phyloP scores from a whole-genome alignment of 2,329 filamentous ascomycete genomes.

The Pestalotiopsis fici region DNA sequence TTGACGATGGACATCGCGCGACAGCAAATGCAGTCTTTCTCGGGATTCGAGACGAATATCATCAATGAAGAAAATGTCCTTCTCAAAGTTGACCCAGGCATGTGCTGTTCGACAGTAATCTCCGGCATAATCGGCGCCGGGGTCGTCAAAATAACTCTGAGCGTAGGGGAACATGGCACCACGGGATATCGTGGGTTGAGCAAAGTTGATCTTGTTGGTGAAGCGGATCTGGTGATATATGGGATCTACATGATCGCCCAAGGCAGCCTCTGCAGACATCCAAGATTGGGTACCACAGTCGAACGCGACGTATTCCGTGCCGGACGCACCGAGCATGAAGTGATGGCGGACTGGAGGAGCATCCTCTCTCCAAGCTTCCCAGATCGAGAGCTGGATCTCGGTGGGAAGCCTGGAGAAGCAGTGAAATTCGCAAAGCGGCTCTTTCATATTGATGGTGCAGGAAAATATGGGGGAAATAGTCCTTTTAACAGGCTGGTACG shows the following conservation, averaged over 20 bases:
- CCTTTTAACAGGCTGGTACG: no score
- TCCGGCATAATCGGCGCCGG: no score
- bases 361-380: not conserved
- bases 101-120: no score
- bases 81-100: slow-evolving; percentile 8
- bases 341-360: slow-evolving; percentile 5
- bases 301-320: not conserved
- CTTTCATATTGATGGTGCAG: no score
- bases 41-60: not conserved
- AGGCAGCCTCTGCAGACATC: not conserved
- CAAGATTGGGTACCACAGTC: not conserved
- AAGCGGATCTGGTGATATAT: slow-evolving; percentile 1
- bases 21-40: not conserved
- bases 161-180: no score
- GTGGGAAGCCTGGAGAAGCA: slow-evolving; percentile 3
- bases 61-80: slow-evolving; percentile 1
- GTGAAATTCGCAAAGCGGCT: not conserved
- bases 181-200: no score
- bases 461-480: no score
- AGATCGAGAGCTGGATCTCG: slow-evolving; percentile 9
- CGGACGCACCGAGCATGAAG: not conserved
- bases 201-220: not conserved
- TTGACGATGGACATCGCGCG: not conserved
- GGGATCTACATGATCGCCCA: not conserved
- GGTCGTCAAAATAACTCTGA: no score